These are phyloP conservation scores for Calocybe gambosa DNA, from an alignment of 1,284 basidiomycete species.

Conservation along the genomic window DNA sequence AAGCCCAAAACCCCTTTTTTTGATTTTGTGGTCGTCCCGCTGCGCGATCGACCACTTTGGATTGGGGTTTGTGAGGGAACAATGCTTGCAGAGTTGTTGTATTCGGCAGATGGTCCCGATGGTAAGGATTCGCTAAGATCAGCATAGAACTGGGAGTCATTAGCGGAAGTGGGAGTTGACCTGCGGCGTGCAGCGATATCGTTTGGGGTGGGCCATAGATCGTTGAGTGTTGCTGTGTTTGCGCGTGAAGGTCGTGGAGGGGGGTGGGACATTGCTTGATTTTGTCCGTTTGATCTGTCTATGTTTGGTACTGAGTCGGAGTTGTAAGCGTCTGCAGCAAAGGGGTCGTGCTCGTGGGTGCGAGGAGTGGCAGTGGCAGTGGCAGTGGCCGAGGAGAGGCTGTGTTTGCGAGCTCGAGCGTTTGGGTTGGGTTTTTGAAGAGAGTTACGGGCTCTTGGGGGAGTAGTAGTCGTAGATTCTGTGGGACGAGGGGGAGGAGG, in stretches of 20 bases:
- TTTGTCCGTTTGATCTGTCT: constrained; percentile 31
- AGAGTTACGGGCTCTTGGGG: constrained; percentile 44
- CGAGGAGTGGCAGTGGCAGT: constrained; percentile 18
- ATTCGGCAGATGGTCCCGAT: constrained; percentile 27
- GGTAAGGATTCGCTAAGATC: constrained; percentile 42
- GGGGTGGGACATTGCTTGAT: constrained; percentile 39
- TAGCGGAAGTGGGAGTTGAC: constrained; percentile 39
- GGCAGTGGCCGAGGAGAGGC: constrained; percentile 31
- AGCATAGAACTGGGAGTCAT: constrained; percentile 34
- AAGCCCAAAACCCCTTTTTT: constrained; percentile 75
- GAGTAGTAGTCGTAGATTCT: constrained; percentile 25
- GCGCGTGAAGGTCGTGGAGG: constrained; percentile 74
- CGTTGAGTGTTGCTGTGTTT: constrained; percentile 73
- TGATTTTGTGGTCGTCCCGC: constrained; percentile 54
- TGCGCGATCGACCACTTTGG: constrained; percentile 49
- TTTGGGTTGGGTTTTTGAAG: constrained; percentile 50
- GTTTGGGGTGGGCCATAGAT: constrained; percentile 48
- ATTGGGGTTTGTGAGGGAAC: constrained; percentile 17
- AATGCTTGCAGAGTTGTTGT: constrained; percentile 20
- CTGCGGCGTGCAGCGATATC: constrained; percentile 42
- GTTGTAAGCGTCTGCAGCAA: constrained; percentile 35
- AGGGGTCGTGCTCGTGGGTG: constrained; percentile 50
- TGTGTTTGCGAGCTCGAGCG: constrained; percentile 40
- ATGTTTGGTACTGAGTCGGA: constrained; percentile 26
- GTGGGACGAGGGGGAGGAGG: constrained; percentile 43